phyloP scores from a whole-genome alignment of 2,329 filamentous ascomycete species.

The Trichoderma cornu-damae region DNA sequence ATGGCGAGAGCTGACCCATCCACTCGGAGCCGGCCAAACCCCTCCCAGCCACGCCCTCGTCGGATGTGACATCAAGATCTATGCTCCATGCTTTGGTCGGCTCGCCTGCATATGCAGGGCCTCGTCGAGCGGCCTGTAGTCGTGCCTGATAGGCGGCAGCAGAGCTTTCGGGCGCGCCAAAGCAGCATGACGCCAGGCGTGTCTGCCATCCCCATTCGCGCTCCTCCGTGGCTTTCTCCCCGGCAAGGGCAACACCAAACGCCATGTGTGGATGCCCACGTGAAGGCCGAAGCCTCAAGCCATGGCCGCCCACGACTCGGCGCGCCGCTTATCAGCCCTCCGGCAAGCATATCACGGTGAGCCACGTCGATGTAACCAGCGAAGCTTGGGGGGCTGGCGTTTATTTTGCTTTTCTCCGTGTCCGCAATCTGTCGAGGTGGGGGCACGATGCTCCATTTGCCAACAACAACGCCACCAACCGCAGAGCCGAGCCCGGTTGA shows the following conservation, averaged over 20 bases:
- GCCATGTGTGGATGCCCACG: neutral
- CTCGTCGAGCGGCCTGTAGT: neutral
- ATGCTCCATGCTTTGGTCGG: constrained; percentile 3
- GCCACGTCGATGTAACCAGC: constrained; percentile 4
- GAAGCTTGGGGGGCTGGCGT: neutral
- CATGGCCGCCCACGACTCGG: neutral
- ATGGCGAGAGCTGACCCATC: neutral
- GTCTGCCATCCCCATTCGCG: neutral
- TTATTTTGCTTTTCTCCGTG: neutral
- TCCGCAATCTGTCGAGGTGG: constrained; percentile 1
- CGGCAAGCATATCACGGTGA: neutral
- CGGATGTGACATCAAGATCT: constrained; percentile 16
- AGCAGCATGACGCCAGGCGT: neutral
- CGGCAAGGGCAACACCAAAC: neutral
- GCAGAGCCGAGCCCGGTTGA: neutral
- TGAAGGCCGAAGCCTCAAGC: neutral
- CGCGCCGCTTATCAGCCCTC: neutral
- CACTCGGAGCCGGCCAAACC: neutral
- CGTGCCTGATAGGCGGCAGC: neutral
- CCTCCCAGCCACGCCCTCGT: neutral
- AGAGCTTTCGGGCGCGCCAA: neutral
- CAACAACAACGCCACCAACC: neutral
- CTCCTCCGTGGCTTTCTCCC: neutral
- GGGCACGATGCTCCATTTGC: neutral
- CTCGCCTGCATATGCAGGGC: constrained; percentile 6